Percentiles rank a stretch among this genome's conserved stretches.
Evolutionary conservation across 2,329 filamentous ascomycete genomes (phyloP).

Genomic region (Claviceps spartinae): DNA sequence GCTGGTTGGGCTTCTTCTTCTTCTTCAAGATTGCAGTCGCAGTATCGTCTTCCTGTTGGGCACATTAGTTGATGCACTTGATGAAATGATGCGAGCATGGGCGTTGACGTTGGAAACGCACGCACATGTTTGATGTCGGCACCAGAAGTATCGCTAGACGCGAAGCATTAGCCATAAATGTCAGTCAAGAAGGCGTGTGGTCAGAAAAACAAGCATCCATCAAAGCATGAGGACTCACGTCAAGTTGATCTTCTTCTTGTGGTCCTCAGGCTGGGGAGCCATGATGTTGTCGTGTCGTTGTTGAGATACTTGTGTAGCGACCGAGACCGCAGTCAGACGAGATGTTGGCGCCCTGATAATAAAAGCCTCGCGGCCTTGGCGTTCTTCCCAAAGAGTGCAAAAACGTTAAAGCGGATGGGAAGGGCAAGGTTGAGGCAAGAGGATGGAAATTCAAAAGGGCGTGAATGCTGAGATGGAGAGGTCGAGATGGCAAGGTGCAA

Average conservation of each 20-base stretch:
- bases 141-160: slow-evolving; percentile 69
- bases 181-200: neutral
- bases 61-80: slow-evolving; percentile 15
- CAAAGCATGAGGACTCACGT: slow-evolving; percentile 41
- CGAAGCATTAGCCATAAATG: slow-evolving; percentile 2
- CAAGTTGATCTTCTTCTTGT: slow-evolving; percentile 75
- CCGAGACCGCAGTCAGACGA: slow-evolving; percentile 4
- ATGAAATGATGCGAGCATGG: slow-evolving; percentile 5
- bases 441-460: slow-evolving; percentile 6
- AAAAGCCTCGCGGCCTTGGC: neutral
- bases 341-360: neutral
- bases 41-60: slow-evolving; percentile 65
- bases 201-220: neutral
- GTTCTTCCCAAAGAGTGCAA: neutral
- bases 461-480: slow-evolving; percentile 10
- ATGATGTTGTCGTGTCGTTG: slow-evolving; percentile 37
- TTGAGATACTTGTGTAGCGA: slow-evolving; percentile 12
- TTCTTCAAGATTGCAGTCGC: slow-evolving; percentile 97
- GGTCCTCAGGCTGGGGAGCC: slow-evolving; percentile 53
- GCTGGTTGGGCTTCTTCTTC: slow-evolving; percentile 99
- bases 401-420: slow-evolving; percentile 4
- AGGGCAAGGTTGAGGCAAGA: neutral
- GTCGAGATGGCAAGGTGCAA: slow-evolving; percentile 12
- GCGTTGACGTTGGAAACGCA: slow-evolving; percentile 25
- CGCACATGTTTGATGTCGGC: slow-evolving; percentile 73